Evolutionary conservation across 345 rosid genomes (phyloP), one percentile per base, ranked within the genome.

Genomic region (Laguncularia racemosa): DNA sequence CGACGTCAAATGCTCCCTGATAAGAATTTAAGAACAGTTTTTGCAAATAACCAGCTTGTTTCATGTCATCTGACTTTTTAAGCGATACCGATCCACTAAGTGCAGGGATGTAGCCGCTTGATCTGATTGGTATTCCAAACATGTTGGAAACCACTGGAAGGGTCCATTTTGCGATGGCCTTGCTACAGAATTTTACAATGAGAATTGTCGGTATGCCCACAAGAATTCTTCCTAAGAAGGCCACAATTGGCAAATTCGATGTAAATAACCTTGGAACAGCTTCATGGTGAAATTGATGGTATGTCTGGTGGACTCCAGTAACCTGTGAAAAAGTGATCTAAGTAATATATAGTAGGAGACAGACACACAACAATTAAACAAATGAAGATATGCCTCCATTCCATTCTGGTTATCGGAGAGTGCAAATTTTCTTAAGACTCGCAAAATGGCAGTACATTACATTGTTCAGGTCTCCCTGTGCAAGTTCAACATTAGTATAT

Each of bases 201-300:
- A 93, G 91, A 54, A 93, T 93, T 3, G 95, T 89, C 0, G 97
- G 96, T 45, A 93, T 81, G 13, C 97, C 97, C 21, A 93, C 80
- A 12, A 82, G 71, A 58, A 81, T 67, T 78, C 97, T 85, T 52
- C 95, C 95, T 0, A 79, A 6, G 68, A 86, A 82, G 3, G 74
- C 69, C 5, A 47, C 50, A 18, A 79, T 0, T 0, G 78, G 50
- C 10, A 93, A 86, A 44, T 83, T 78, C 0, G 81, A 65, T 3
- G 89, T 78, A 53, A 85, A 82, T 46, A 93, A 48, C 49, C 65
- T 73, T 0, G 91, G 88, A 28, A 74, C 88, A 0, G 76, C 82
- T 72, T 85, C 96, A 12, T 89, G 99, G 81, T 93, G 99, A 76
- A 83, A 93, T 72, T 89, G 99, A 52, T 77, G 61, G 73, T 82